These are phyloP conservation scores for Moesziomyces sp. DNA, from an alignment of 1,284 basidiomycete genomes.

Conservation along the genomic window DNA sequence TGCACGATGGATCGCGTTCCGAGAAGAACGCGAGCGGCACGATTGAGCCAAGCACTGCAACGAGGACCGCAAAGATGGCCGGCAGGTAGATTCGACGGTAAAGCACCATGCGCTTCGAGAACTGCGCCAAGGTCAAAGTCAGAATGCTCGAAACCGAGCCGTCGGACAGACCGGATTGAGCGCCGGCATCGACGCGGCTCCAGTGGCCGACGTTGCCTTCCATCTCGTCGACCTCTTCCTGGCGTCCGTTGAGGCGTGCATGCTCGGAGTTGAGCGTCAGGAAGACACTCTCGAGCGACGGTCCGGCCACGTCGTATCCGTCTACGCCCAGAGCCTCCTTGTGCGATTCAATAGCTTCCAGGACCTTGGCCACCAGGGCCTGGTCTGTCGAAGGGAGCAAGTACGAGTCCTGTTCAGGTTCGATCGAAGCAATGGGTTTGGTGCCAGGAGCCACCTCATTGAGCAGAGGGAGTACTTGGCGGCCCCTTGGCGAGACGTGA, in stretches of 20 bases:
- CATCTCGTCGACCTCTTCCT: slow-evolving; percentile 37
- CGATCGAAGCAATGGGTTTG: slow-evolving; percentile 63
- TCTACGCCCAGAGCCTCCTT: slow-evolving; percentile 69
- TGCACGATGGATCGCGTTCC: slow-evolving; percentile 72
- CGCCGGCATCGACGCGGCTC: background rate
- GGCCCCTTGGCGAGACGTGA: slow-evolving; percentile 24
- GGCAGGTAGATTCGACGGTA: slow-evolving; percentile 77
- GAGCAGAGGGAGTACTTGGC: slow-evolving; percentile 10
- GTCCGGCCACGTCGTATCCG: slow-evolving; percentile 77
- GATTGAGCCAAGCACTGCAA: slow-evolving; percentile 76
- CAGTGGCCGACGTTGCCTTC: slow-evolving; percentile 30
- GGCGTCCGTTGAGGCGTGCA: slow-evolving; percentile 30
- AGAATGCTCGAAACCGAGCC: slow-evolving; percentile 73
- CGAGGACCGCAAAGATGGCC: slow-evolving; percentile 74
- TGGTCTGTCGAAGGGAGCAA: slow-evolving; percentile 53
- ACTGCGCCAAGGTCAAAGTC: slow-evolving; percentile 76
- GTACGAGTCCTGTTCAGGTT: slow-evolving; percentile 63
- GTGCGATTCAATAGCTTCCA: slow-evolving; percentile 73
- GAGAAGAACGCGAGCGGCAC: slow-evolving; percentile 77
- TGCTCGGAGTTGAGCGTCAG: slow-evolving; percentile 74
- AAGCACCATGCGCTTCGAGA: slow-evolving; percentile 78
- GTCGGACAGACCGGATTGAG: slow-evolving; percentile 70
- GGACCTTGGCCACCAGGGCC: slow-evolving; percentile 73
- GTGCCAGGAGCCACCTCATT: slow-evolving; percentile 59
- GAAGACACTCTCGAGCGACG: slow-evolving; percentile 83